Evolutionary conservation across 441 rosid species (phyloP), one percentile per base, ranked within the genome.

Genomic region (Theobroma grandiflorum): DNA sequence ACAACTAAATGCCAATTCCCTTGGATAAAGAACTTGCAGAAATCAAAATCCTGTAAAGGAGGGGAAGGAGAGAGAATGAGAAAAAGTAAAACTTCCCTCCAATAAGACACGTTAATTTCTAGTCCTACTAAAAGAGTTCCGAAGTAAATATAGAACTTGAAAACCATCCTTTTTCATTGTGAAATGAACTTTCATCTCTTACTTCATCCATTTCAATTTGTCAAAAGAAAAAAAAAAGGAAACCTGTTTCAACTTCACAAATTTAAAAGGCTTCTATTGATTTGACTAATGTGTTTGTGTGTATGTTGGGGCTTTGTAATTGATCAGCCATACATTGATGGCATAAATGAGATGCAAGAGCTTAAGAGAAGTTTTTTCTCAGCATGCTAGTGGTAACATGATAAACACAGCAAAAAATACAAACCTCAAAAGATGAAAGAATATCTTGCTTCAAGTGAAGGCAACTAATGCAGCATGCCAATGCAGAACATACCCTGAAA

Each of bases 401-500:
- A 72, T 50, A 72, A 52, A 71, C 61, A 18, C 26, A 33, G 31
- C 22, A 72, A 72, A 69, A 26, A 69, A 77, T 47, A 63, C 87
- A 77, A 76, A 91, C 94, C 89, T 86, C 76, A 4, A 82, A 52
- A 63, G 83, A 80, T 47, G 74, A 50, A 74, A 86, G 84, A 78
- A 90, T 84, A 53, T 83, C 64, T 76, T 84, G 85, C 87, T 86
- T 86, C 15, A 69, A 80, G 45, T 74, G 81, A 35, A 90, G 86
- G 84, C 86, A 71, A 78, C 70, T 71, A 55, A 80, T 80, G 57
- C 87, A 72, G 79, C 78, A 50, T 61, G 86, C 81, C 80, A 91
- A 55, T 9, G 80, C 84, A 76, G 88, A 85, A 74, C 88, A 76
- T 40, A 89, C 84, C 89, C 92, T 90, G 86, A 52, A 79, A 68